Conservation (phyloP, 495 filamentous ascomycete species). For the Massariosphaeria phaeospora region DNA sequence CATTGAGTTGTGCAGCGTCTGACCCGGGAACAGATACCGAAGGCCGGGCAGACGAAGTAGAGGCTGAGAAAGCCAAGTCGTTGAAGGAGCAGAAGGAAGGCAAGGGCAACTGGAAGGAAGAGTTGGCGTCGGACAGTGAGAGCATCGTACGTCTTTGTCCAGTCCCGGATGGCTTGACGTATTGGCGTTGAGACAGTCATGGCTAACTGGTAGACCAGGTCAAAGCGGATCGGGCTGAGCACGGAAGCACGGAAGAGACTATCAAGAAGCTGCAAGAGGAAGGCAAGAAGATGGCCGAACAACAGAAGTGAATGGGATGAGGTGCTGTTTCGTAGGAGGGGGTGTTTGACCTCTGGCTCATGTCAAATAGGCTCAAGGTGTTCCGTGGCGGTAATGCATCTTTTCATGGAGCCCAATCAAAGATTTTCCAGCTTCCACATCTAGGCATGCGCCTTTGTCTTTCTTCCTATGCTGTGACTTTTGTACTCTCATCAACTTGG, state of each 20-base stretch:
- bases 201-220: conserved; percentile 43
- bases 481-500: no score
- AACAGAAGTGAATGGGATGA: conserved; percentile 1
- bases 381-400: no score
- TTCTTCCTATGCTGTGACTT: no score
- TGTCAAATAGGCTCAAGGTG: no score
- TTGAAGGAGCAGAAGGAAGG: conserved; percentile 67
- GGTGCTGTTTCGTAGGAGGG: no score
- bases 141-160: conserved; percentile 53
- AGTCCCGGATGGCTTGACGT: background rate
- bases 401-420: no score
- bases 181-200: background rate
- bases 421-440: no score
- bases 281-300: conserved; percentile 39
- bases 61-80: conserved; percentile 67
- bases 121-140: conserved; percentile 76
- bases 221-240: conserved; percentile 60
- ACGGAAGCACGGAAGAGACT: conserved; percentile 41
- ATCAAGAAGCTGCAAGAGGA: conserved; percentile 53
- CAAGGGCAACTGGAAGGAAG: conserved; percentile 73
- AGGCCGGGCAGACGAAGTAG: conserved; percentile 45
- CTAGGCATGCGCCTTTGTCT: no score
- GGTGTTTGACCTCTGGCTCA: no score
- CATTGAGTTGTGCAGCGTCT: no score
- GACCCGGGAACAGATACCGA: conserved; percentile 32